Conservation (phyloP, 2,329 filamentous ascomycete genomes). For the Phoma sp. region DNA sequence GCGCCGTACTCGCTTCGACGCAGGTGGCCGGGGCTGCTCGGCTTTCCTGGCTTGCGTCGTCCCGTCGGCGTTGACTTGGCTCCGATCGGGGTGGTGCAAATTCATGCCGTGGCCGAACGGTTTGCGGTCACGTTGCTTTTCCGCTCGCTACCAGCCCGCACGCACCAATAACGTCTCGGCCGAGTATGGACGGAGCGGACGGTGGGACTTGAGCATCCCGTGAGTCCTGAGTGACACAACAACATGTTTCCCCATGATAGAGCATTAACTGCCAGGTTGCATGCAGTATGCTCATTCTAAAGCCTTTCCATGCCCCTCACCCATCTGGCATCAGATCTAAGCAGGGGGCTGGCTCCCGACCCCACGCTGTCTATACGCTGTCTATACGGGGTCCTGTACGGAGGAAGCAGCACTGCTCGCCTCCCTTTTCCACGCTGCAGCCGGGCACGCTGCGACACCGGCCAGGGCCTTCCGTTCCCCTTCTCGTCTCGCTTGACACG, state of each 20-base stretch:
- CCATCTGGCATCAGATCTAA: constrained; percentile 17
- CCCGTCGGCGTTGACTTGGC: constrained; percentile 12
- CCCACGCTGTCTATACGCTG: constrained; percentile 25
- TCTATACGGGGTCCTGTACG: too few species aligned
- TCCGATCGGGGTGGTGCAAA: constrained; percentile 13
- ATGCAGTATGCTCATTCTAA: not conserved
- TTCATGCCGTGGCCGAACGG: constrained; percentile 9
- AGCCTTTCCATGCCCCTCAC: constrained; percentile 14
- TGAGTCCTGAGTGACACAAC: not conserved
- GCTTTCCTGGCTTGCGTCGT: constrained; percentile 9
- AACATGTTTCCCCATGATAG: constrained; percentile 5
- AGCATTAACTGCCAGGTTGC: constrained; percentile 5
- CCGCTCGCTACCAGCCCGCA: too few species aligned
- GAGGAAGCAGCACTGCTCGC: constrained; percentile 26
- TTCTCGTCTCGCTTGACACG: constrained; percentile 1
- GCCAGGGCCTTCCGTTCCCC: constrained; percentile 7
- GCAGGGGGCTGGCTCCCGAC: constrained; percentile 21
- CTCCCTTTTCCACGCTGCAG: constrained; percentile 20
- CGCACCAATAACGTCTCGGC: too few species aligned
- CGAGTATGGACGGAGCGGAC: too few species aligned
- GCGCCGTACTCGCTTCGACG: constrained; percentile 17
- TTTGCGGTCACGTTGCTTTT: constrained; percentile 13
- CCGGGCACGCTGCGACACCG: constrained; percentile 7
- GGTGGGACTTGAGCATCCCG: too few species aligned
- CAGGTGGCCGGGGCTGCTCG: constrained; percentile 13